Conservation (phyloP, 495 filamentous ascomycete genomes). For the Lophium mytilinum region DNA sequence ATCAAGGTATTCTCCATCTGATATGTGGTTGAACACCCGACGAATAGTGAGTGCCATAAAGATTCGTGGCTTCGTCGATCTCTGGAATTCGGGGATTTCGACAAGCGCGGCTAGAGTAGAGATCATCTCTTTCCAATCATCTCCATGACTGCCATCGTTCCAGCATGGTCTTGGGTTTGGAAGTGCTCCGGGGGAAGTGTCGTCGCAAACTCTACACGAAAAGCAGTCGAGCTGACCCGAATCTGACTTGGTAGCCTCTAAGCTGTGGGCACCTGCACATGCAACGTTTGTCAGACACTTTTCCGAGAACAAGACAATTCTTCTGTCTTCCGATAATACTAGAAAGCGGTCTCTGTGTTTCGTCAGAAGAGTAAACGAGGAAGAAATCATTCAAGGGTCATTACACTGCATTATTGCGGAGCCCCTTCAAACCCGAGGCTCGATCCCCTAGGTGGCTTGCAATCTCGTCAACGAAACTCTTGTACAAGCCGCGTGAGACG, state of each 20-base stretch:
- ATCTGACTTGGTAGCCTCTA: neutral
- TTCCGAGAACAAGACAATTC: neutral
- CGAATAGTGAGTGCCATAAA: conserved; percentile 64
- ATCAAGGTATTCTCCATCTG: conserved; percentile 49
- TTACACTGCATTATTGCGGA: neutral
- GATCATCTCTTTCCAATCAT: conserved; percentile 41
- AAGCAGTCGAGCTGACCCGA: neutral
- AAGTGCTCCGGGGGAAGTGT: neutral
- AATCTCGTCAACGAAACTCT: conserved; percentile 1
- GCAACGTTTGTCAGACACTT: conserved; percentile 2
- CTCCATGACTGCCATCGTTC: conserved; percentile 9
- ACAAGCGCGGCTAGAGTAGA: conserved; percentile 49
- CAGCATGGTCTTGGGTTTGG: conserved; percentile 2
- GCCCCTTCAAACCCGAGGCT: neutral
- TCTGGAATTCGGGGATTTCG: conserved; percentile 48
- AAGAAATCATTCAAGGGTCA: neutral
- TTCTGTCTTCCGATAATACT: neutral
- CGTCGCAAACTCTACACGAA: conserved; percentile 18
- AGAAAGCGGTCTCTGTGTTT: neutral
- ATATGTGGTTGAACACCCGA: conserved; percentile 57
- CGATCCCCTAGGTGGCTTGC: neutral
- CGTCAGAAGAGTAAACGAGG: neutral
- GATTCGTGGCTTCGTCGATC: conserved; percentile 55
- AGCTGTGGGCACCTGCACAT: conserved; percentile 11
- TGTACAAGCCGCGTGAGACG: neutral